Percentiles rank a stretch among this genome's conserved stretches.
phyloP scores from a whole-genome alignment of 1,284 basidiomycete species.

The Dichomitus squalens region DNA sequence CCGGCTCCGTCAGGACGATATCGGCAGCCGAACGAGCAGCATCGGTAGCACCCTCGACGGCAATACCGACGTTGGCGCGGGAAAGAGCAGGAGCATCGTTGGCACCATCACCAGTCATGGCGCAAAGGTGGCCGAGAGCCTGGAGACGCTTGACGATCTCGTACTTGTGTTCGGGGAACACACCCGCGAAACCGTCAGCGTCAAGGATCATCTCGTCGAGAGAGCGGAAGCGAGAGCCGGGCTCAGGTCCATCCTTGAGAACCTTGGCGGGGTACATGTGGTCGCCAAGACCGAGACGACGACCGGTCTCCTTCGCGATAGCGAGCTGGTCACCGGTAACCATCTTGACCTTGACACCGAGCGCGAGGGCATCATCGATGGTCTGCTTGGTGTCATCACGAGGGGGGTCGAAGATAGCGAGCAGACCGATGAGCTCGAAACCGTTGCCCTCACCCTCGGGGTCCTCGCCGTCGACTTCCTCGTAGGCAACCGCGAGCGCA shows the following conservation, averaged over 20 bases:
- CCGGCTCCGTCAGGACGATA: conserved; percentile 93
- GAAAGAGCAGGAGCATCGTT: conserved; percentile 95
- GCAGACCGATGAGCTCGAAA: conserved; percentile 96
- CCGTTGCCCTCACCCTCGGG: conserved; percentile 87
- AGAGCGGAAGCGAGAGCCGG: conserved; percentile 75
- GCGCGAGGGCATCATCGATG: conserved; percentile 93
- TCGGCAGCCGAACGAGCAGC: conserved; percentile 95
- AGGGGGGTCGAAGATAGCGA: conserved; percentile 97
- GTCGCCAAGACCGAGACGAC: conserved; percentile 94
- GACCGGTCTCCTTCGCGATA: conserved; percentile 98
- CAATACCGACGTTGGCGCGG: conserved; percentile 95
- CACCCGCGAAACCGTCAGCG: conserved; percentile 91
- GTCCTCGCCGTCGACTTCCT: conserved; percentile 88
- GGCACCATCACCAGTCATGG: conserved; percentile 97
- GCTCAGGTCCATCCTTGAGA: conserved; percentile 87
- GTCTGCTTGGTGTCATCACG: conserved; percentile 99
- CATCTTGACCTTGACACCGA: conserved; percentile 99
- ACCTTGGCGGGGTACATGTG: conserved; percentile 98
- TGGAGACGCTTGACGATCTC: conserved; percentile 93
- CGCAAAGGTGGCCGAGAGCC: conserved; percentile 85
- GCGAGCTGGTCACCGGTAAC: conserved; percentile 99
- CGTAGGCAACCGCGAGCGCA: conserved; percentile 94
- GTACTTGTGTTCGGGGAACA: conserved; percentile 97
- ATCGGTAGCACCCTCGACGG: conserved; percentile 95
- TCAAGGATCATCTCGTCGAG: conserved; percentile 95